These are phyloP conservation scores for Neurospora sp. DNA, from an alignment of 495 filamentous ascomycete genomes.

Conservation along the genomic window DNA sequence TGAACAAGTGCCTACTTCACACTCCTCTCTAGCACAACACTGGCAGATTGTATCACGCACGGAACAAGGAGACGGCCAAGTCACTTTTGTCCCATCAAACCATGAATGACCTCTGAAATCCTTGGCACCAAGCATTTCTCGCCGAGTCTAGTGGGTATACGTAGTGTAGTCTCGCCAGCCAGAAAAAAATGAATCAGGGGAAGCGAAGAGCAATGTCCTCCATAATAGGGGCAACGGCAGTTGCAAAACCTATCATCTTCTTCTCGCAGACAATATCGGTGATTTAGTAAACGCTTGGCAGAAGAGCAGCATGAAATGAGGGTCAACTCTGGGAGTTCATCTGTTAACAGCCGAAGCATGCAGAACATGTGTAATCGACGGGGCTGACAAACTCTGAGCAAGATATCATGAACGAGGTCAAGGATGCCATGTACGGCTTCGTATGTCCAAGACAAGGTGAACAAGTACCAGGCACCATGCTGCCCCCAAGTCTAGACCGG, in stretches of 20 bases:
- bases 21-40: neutral
- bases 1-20: neutral
- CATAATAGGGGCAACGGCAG: neutral
- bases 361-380: neutral
- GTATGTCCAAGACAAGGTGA: neutral
- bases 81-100: neutral
- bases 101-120: neutral
- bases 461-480: neutral
- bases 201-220: neutral
- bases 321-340: neutral
- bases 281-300: neutral
- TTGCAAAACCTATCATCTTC: neutral
- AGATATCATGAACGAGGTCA: neutral
- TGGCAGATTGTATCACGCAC: neutral
- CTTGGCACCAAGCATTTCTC: neutral
- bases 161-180: neutral
- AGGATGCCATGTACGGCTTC: neutral
- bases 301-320: neutral
- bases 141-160: neutral
- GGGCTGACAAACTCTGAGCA: neutral
- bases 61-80: neutral
- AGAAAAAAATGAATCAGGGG: neutral
- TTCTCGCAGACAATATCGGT: neutral
- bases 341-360: neutral
- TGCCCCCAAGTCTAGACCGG: neutral